phyloP scores from a whole-genome alignment of 371 early-diverging fungal genomes.

The Rhizopus sp. region DNA sequence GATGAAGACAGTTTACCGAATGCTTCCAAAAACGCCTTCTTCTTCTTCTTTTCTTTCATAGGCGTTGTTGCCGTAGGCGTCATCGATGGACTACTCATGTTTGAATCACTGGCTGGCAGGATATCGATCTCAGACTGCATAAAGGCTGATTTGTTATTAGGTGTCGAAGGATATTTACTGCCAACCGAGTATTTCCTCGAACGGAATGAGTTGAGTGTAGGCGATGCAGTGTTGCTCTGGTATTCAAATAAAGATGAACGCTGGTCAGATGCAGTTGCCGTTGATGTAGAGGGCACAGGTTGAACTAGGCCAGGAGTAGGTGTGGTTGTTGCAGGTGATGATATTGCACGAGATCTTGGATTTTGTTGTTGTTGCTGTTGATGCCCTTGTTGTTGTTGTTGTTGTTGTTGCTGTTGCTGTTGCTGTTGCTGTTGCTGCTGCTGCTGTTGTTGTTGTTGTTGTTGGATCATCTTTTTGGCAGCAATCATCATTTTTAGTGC shows the following conservation, averaged over 20 bases:
- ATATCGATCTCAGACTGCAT: not conserved
- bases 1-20: slow-evolving; percentile 39
- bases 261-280: slow-evolving; percentile 20
- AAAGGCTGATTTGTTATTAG: not conserved
- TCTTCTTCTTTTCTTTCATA: slow-evolving; percentile 34
- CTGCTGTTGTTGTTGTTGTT: slow-evolving; percentile 32
- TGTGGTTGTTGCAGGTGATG: slow-evolving; percentile 21
- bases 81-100: not conserved
- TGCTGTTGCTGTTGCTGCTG: slow-evolving; percentile 21
- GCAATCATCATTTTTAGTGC: slow-evolving; percentile 54
- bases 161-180: not conserved
- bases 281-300: slow-evolving; percentile 9
- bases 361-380: slow-evolving; percentile 13
- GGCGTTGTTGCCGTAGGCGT: slow-evolving; percentile 4
- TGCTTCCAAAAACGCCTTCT: slow-evolving; percentile 41
- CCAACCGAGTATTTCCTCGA: slow-evolving; percentile 17
- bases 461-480: slow-evolving; percentile 43
- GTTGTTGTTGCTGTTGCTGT: slow-evolving; percentile 17
- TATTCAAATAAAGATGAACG: not conserved
- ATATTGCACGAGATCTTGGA: slow-evolving; percentile 24
- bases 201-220: slow-evolving; percentile 16
- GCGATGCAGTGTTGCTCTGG: slow-evolving; percentile 15
- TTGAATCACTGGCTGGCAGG: not conserved
- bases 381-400: slow-evolving; percentile 26
- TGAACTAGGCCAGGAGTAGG: slow-evolving; percentile 13